Conservation (phyloP, 2,329 filamentous ascomycete genomes). For the Thelonectria blattea region DNA sequence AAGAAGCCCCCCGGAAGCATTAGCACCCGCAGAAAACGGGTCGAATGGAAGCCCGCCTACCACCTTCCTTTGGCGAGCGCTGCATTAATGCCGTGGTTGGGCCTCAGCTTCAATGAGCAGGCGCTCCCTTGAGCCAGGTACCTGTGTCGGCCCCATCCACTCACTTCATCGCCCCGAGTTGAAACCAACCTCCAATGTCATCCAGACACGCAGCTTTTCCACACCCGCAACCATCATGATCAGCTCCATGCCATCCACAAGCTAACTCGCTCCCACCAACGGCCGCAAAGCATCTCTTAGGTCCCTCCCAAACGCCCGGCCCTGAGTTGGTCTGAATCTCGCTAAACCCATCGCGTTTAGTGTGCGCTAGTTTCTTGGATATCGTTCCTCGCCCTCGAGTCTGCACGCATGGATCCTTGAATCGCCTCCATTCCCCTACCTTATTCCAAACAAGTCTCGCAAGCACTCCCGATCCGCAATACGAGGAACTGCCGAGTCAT, state of each 20-base stretch:
- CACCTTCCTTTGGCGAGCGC: too few relatives aligned
- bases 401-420: neutral
- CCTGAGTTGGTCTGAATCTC: neutral
- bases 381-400: neutral
- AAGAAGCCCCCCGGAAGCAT: neutral
- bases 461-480: neutral
- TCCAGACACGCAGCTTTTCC: conserved; percentile 5
- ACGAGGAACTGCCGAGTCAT: neutral
- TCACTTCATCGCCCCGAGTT: neutral
- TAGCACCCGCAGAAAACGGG: too few relatives aligned
- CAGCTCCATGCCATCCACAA: neutral
- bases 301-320: neutral
- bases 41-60: too few relatives aligned
- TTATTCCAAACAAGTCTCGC: neutral
- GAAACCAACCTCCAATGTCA: neutral
- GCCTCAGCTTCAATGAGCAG: neutral
- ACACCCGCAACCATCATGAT: neutral
- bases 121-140: conserved; percentile 15
- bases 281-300: neutral
- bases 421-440: neutral
- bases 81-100: too few relatives aligned
- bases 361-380: neutral
- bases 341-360: neutral
- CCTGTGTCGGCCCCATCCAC: neutral
- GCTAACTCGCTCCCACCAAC: neutral